Base-by-base conservation (phyloP, 1,284 basidiomycete species). In the Naganishia sp. region DNA sequence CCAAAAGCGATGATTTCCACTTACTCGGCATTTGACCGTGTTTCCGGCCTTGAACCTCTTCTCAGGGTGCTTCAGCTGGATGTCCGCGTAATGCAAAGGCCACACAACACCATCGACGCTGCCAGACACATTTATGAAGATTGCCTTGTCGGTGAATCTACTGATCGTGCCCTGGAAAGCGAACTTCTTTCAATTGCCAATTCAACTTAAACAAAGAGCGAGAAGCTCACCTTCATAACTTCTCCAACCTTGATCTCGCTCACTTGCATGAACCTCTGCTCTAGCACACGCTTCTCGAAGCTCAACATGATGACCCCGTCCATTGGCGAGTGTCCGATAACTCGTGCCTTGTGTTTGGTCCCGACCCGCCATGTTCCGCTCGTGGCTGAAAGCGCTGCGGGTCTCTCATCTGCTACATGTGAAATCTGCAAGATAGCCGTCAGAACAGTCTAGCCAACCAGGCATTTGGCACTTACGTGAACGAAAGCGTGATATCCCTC, bases 71-170 rank as follows among this genome's bases (percentile, higher is more conserved):
- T 94, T 96, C 71, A 99, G 84, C 43, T 82, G 80, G 73, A 99
- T 94, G 76, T 98, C 94, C 39, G 96, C 92, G 78, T 92, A 99
- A 79, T 99, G 96, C 70, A 87, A 84, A 0, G 95, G 94, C 88
- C 92, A 97, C 36, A 98, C 86, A 36, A 98, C 88, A 45, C 91
- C 96, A 73, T 97, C 92, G 42, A 95, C 87, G 68, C 85, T 90
- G 9, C 90, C 92, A 16, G 89, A 87, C 59, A 97, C 83, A 31
- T 89, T 87, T 44, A 97, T 86, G 72, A 96, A 94, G 44, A 98
- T 81, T 0, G 86, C 89, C 55, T 86, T 84, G 66, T 90, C 88
- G 0, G 87, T 88, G 48, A 98, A 83, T 68, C 85, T 87, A 79
- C 90, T 92, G 68, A 98, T 85, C 0, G 87, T 91, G 3, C 90